phyloP scores from a whole-genome alignment of 306 rosid species.

The Urtica urens region DNA sequence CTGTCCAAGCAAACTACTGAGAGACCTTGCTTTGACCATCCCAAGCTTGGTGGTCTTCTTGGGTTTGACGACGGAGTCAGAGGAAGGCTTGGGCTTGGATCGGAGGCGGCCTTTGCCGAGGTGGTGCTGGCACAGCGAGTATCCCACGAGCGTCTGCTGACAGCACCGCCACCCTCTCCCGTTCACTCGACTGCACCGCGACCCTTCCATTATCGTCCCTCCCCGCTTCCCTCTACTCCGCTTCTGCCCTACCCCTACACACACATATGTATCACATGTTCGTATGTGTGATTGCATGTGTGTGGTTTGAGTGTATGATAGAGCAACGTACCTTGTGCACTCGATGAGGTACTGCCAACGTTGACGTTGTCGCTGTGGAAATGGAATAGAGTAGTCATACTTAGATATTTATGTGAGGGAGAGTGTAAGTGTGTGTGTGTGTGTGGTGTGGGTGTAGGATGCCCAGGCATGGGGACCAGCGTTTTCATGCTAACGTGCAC shows the following conservation, averaged over 20 bases:
- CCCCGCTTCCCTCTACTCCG: constrained; percentile 39
- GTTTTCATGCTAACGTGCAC: constrained; percentile 52
- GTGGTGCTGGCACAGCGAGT: constrained; percentile 95
- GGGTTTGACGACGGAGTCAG: neutral
- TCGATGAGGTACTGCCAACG: no score
- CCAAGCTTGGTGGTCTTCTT: constrained; percentile 54
- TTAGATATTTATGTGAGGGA: no score
- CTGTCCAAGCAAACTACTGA: constrained; percentile 84
- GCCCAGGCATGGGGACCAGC: constrained; percentile 70
- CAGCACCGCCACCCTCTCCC: constrained; percentile 97
- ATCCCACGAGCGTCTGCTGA: constrained; percentile 91
- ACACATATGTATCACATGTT: no score
- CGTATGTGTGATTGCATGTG: no score
- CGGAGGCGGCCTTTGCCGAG: constrained; percentile 84
- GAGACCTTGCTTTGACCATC: constrained; percentile 73
- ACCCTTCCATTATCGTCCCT: constrained; percentile 72
- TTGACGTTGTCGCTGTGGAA: no score
- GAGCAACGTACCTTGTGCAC: no score
- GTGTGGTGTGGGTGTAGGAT: constrained; percentile 12
- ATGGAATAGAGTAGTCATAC: no score
- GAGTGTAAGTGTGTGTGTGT: no score
- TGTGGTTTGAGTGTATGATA: no score
- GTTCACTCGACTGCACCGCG: constrained; percentile 98
- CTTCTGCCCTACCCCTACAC: constrained; percentile 29
- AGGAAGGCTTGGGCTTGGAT: constrained; percentile 62